A percentile compares a stretch with the other conserved stretches of the same genome.
Evolutionary conservation across 345 rosid species (phyloP).

Genomic region (Arabidopsis suecica): DNA sequence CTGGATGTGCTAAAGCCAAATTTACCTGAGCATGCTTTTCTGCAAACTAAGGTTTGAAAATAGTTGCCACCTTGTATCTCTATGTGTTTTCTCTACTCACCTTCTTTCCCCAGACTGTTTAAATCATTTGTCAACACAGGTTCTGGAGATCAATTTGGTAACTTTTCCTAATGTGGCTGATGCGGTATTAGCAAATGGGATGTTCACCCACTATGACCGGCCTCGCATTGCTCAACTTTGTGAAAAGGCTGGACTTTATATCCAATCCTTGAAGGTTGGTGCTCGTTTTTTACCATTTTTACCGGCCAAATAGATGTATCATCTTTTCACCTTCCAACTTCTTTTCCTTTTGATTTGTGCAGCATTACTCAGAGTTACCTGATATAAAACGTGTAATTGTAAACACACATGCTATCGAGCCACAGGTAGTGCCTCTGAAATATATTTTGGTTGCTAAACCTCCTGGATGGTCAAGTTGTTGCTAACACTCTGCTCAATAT

Average conservation of each 20-base stretch:
- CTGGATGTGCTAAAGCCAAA: slow-evolving; percentile 96
- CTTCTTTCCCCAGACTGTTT: slow-evolving; percentile 20
- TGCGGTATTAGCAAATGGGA: slow-evolving; percentile 94
- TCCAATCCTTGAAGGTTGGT: slow-evolving; percentile 86
- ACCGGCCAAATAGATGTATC: slow-evolving; percentile 4
- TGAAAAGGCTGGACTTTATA: slow-evolving; percentile 97
- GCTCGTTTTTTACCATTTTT: slow-evolving; percentile 5
- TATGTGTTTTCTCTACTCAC: slow-evolving; percentile 6
- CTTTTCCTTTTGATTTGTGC: slow-evolving; percentile 48
- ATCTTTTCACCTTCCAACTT: slow-evolving; percentile 8
- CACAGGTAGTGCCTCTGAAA: slow-evolving; percentile 67
- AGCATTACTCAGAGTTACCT: slow-evolving; percentile 95
- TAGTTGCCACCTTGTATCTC: neutral
- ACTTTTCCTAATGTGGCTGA: slow-evolving; percentile 99
- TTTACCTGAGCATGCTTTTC: slow-evolving; percentile 88
- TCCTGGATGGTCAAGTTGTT: slow-evolving; percentile 20
- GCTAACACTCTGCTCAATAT: slow-evolving; percentile 31
- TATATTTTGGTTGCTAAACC: slow-evolving; percentile 6
- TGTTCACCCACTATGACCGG: slow-evolving; percentile 98
- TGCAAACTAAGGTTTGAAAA: slow-evolving; percentile 81
- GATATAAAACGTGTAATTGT: slow-evolving; percentile 99
- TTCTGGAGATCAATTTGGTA: slow-evolving; percentile 96
- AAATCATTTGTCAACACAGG: slow-evolving; percentile 55
- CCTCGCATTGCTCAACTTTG: slow-evolving; percentile 98
- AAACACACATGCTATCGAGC: slow-evolving; percentile 99